phyloP scores from a whole-genome alignment of 2,329 filamentous ascomycete genomes.

The Clarireedia hainanense region DNA sequence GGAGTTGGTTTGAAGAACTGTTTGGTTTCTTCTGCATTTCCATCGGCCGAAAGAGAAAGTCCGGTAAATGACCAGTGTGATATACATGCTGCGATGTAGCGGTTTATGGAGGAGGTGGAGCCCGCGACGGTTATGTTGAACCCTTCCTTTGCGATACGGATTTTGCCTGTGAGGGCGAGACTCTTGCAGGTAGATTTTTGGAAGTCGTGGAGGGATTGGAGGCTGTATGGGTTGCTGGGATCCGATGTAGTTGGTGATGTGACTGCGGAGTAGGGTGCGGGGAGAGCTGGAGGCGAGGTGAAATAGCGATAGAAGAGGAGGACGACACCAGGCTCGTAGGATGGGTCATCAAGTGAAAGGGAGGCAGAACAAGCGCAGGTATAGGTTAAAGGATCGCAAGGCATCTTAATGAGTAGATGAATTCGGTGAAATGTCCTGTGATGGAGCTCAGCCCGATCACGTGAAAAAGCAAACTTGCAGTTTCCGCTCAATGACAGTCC shows the following conservation, averaged over 20 bases:
- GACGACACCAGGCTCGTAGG: constrained; percentile 16
- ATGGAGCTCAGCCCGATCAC: background rate
- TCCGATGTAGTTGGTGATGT: background rate
- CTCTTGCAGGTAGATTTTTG: constrained; percentile 17
- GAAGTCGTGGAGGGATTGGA: constrained; percentile 15
- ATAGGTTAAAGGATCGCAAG: constrained; percentile 27
- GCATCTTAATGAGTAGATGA: background rate
- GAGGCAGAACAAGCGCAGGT: constrained; percentile 25
- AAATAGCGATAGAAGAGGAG: constrained; percentile 31
- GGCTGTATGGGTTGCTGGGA: background rate
- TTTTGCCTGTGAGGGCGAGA: constrained; percentile 24
- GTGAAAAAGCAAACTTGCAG: background rate
- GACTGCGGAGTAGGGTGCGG: constrained; percentile 1
- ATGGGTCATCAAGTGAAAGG: background rate
- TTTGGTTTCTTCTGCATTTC: constrained; percentile 5
- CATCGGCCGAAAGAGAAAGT: constrained; percentile 7
- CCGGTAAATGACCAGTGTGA: constrained; percentile 27
- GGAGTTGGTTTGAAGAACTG: constrained; percentile 26
- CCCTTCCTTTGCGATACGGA: constrained; percentile 26
- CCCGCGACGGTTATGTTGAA: constrained; percentile 30
- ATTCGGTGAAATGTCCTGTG: background rate
- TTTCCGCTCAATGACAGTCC: background rate
- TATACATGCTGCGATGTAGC: constrained; percentile 23
- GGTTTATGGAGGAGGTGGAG: constrained; percentile 14
- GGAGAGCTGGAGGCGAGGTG: constrained; percentile 19